Evolutionary conservation across 2,329 filamentous ascomycete genomes (phyloP).

Genomic region (Fonsecaea pedrosoi): DNA sequence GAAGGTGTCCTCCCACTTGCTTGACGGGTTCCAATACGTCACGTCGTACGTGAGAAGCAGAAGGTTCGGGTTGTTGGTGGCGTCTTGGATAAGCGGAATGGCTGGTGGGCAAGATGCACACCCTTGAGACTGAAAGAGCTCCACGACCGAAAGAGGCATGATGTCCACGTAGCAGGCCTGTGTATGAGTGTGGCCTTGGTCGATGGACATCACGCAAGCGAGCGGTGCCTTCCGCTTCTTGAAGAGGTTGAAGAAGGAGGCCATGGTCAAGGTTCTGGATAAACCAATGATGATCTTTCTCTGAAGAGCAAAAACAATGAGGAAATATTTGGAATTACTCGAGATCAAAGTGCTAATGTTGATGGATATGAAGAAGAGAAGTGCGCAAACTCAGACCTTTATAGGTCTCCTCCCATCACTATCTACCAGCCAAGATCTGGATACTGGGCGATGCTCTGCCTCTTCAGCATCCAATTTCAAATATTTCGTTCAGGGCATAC

Average conservation of each 20-base stretch:
- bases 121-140: conserved; percentile 37
- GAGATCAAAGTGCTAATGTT: not conserved
- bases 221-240: conserved; percentile 31
- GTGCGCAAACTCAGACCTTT: not conserved
- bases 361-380: not conserved
- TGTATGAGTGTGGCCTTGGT: conserved; percentile 32
- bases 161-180: conserved; percentile 36
- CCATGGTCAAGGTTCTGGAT: conserved; percentile 16
- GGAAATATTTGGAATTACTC: not conserved
- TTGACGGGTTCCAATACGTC: conserved; percentile 35
- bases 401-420: not conserved
- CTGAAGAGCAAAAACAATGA: not conserved
- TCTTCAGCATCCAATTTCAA: not conserved
- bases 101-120: conserved; percentile 36
- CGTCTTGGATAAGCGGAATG: conserved; percentile 32
- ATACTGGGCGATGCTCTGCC: not conserved
- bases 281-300: not conserved
- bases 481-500: not conserved
- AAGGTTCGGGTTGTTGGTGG: conserved; percentile 31
- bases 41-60: conserved; percentile 37
- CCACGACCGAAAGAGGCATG: conserved; percentile 35
- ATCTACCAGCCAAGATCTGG: not conserved
- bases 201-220: conserved; percentile 31
- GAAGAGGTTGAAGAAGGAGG: conserved; percentile 32
- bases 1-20: conserved; percentile 36